These are phyloP conservation scores for Capsella rubella DNA, from an alignment of 441 rosid genomes.

Conservation along the genomic window DNA sequence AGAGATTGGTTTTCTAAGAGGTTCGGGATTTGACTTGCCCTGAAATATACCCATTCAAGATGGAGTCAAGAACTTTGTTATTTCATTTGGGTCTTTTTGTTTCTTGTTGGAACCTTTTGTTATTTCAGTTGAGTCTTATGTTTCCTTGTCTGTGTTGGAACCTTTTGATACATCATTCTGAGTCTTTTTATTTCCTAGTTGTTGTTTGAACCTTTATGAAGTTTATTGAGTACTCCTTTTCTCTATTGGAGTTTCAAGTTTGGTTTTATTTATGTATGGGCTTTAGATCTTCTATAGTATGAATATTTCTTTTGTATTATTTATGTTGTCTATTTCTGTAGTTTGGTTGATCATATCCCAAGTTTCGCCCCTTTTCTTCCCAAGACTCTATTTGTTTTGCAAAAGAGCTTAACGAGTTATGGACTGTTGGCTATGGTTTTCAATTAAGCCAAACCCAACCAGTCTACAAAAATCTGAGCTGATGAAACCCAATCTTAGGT, in stretches of 20 bases:
- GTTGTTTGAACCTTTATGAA: conserved; percentile 19
- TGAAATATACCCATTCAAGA: neutral
- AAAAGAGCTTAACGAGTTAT: neutral
- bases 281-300: neutral
- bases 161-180: neutral
- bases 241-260: conserved; percentile 24
- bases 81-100: conserved; percentile 7
- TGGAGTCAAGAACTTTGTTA: neutral
- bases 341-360: neutral
- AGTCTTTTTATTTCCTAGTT: conserved; percentile 10
- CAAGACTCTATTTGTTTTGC: conserved; percentile 1
- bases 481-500: conserved; percentile 4
- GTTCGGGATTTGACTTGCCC: conserved; percentile 91
- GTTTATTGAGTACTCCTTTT: conserved; percentile 21
- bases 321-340: neutral
- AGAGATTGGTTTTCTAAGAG: conserved; percentile 51
- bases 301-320: neutral
- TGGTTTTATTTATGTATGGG: neutral
- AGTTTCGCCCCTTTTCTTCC: neutral
- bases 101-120: neutral
- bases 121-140: neutral
- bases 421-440: conserved; percentile 28
- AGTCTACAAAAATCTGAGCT: neutral
- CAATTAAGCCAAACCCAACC: conserved; percentile 15
- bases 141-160: neutral